A percentile compares a stretch with the other conserved stretches of the same genome.
Evolutionary conservation across 2,329 filamentous ascomycete genomes (phyloP).

Genomic region (Fusarium subtropicale): DNA sequence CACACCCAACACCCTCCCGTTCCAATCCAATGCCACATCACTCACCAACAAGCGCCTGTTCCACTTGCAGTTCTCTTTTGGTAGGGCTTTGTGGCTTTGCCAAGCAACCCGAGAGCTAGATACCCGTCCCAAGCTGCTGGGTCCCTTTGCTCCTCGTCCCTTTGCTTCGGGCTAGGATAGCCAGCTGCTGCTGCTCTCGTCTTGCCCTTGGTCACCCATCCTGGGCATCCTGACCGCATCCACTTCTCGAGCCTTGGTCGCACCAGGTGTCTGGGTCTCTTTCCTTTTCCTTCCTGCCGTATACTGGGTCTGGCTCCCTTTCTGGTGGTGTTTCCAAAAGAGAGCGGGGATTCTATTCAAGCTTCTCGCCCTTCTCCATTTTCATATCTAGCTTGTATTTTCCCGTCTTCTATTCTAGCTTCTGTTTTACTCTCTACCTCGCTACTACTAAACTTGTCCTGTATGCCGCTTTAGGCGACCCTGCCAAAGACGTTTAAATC

Average conservation of each 20-base stretch:
- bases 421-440: conserved; percentile 12
- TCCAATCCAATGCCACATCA: conserved; percentile 28
- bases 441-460: conserved; percentile 12
- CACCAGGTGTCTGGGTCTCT: conserved; percentile 37
- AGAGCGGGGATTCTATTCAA: conserved; percentile 39
- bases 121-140: conserved; percentile 49
- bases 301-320: conserved; percentile 22
- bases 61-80: conserved; percentile 26
- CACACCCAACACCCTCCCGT: conserved; percentile 26
- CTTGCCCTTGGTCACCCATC: conserved; percentile 19
- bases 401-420: conserved; percentile 21
- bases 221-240: conserved; percentile 31
- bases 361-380: conserved; percentile 40
- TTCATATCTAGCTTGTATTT: conserved; percentile 39
- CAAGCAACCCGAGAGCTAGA: conserved; percentile 45
- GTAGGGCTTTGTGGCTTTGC: conserved; percentile 42
- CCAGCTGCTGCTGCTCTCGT: conserved; percentile 3
- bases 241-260: conserved; percentile 35
- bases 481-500: not conserved
- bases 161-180: conserved; percentile 11
- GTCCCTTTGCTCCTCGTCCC: conserved; percentile 30
- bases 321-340: conserved; percentile 32
- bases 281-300: conserved; percentile 13
- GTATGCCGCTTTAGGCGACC: conserved; percentile 12
- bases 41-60: conserved; percentile 27